Evolutionary conservation across 1,284 basidiomycete species (phyloP).

Genomic region (Cutaneotrichosporon cavernicola): DNA sequence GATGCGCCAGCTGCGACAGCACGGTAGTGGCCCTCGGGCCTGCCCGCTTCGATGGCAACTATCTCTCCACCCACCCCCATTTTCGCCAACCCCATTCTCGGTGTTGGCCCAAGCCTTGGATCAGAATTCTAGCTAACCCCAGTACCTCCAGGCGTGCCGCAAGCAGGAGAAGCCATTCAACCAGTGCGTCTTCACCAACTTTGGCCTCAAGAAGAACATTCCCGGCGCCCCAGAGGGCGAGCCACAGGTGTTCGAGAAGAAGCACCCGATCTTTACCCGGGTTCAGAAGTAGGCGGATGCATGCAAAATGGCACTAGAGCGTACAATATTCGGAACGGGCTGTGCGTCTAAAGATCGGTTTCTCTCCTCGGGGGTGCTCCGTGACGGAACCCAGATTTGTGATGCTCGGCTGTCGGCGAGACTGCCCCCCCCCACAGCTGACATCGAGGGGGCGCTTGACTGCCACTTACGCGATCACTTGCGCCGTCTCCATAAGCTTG

Average conservation of each 20-base stretch:
- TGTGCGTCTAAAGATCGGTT: neutral
- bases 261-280: conserved; percentile 74
- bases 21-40: no score
- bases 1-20: no score
- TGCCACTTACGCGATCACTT: conserved; percentile 2
- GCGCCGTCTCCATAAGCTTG: conserved; percentile 5
- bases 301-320: conserved; percentile 9
- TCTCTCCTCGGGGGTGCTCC: no score
- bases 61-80: no score
- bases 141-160: conserved; percentile 86
- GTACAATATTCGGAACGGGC: neutral
- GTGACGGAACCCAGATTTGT: no score
- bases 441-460: no score
- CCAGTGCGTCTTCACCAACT: conserved; percentile 93
- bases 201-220: conserved; percentile 87
- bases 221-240: conserved; percentile 84
- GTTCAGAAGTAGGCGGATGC: conserved; percentile 64
- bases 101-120: no score
- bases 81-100: no score
- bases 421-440: no score
- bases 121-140: neutral
- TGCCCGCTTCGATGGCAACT: no score
- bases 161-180: conserved; percentile 87
- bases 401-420: no score
- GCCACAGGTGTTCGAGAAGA: conserved; percentile 84